These are phyloP conservation scores for Boletus sensibilis DNA, from an alignment of 768 basidiomycete genomes.

Conservation along the genomic window DNA sequence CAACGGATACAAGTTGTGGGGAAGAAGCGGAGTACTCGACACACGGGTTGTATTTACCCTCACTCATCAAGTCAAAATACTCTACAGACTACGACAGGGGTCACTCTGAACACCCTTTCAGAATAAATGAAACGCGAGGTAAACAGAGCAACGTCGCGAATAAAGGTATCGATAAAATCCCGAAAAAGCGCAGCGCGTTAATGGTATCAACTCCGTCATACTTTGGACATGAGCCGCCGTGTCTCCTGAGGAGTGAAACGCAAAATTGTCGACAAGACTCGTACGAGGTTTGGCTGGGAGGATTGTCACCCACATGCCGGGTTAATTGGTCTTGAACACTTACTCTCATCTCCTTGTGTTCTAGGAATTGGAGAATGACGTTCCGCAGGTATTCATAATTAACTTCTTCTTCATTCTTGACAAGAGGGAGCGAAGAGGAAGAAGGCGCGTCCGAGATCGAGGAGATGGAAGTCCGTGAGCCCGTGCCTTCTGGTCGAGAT, in stretches of 20 bases:
- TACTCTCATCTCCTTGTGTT: conserved; percentile 98
- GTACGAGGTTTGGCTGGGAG: conserved; percentile 78
- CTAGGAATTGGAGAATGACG: conserved; percentile 94
- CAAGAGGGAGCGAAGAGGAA: conserved; percentile 28
- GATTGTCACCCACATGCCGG: conserved; percentile 3
- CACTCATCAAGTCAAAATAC: neutral
- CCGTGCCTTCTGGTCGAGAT: conserved; percentile 38
- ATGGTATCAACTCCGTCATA: conserved; percentile 38
- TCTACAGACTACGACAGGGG: neutral
- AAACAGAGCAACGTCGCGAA: neutral
- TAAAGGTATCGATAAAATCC: conserved; percentile 2
- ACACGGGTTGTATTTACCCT: neutral
- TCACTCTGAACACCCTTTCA: neutral
- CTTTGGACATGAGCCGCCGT: conserved; percentile 83
- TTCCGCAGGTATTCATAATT: conserved; percentile 96
- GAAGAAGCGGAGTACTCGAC: neutral
- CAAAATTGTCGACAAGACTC: conserved; percentile 88
- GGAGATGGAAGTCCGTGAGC: conserved; percentile 39
- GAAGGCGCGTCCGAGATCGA: conserved; percentile 43
- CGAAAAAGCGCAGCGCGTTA: neutral
- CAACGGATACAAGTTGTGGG: neutral
- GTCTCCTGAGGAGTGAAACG: conserved; percentile 96
- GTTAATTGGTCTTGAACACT: conserved; percentile 30
- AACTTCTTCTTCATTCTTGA: conserved; percentile 80
- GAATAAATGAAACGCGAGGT: neutral